phyloP scores from a whole-genome alignment of 2,329 filamentous ascomycete species.

The Colletotrichum tabaci region DNA sequence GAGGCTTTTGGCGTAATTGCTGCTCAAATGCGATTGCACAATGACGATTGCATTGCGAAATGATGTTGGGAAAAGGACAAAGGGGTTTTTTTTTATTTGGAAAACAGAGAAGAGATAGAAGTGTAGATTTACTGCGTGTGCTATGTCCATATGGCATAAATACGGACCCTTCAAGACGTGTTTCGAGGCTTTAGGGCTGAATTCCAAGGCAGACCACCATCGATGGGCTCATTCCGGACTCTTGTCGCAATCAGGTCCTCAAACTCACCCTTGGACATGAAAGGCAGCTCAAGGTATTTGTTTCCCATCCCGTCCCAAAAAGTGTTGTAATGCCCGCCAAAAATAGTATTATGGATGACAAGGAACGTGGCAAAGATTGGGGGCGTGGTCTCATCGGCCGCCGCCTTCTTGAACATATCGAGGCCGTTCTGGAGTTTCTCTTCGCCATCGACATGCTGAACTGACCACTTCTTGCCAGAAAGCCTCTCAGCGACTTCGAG shows the following conservation, averaged over 20 bases:
- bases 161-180: too few species aligned
- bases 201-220: conserved; percentile 25
- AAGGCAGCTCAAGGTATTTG: background rate
- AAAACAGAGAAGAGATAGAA: background rate
- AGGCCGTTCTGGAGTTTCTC: conserved; percentile 10
- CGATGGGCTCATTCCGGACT: conserved; percentile 19
- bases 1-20: too few species aligned
- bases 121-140: background rate
- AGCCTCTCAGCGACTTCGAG: conserved; percentile 50
- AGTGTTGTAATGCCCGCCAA: conserved; percentile 11
- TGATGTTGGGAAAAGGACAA: too few species aligned
- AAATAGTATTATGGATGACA: conserved; percentile 14
- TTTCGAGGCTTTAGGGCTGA: conserved; percentile 20
- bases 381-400: background rate
- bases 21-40: too few species aligned
- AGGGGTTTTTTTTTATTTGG: too few species aligned
- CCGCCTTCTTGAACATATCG: conserved; percentile 3
- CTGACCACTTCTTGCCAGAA: conserved; percentile 1
- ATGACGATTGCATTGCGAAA: too few species aligned
- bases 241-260: conserved; percentile 18
- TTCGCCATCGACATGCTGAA: background rate
- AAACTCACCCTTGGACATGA: background rate
- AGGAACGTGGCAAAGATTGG: conserved; percentile 15
- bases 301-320: conserved; percentile 15
- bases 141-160: too few species aligned